Conservation (phyloP, 179 eudicot species). For the Nepenthes alata region DNA sequence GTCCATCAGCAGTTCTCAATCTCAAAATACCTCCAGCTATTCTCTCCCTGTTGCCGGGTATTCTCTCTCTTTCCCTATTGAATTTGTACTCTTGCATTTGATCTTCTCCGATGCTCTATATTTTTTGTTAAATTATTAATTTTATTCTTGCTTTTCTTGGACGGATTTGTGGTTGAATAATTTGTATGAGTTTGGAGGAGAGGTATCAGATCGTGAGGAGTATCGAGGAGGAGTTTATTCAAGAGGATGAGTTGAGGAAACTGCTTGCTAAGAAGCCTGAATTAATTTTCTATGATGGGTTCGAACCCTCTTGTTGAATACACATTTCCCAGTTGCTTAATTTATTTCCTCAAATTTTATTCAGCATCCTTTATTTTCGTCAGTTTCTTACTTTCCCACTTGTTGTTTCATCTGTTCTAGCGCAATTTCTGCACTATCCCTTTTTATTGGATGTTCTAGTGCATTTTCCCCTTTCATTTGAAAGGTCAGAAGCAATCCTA, state of each 20-base stretch:
- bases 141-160: neutral
- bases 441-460: too few species aligned
- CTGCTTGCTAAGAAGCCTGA: conserved; percentile 50
- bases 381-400: too few species aligned
- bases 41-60: neutral
- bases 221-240: conserved; percentile 81
- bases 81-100: too few species aligned
- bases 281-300: conserved; percentile 80
- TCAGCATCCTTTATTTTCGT: too few species aligned
- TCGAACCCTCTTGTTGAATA: conserved; percentile 89
- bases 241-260: conserved; percentile 58
- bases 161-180: neutral
- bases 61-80: too few species aligned
- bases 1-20: neutral
- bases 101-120: too few species aligned
- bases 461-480: too few species aligned
- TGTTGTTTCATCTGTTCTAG: too few species aligned
- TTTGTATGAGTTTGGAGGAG: conserved; percentile 51
- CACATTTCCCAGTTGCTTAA: conserved; percentile 66
- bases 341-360: too few species aligned
- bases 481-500: too few species aligned
- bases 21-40: neutral
- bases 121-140: too few species aligned
- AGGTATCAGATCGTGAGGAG: conserved; percentile 49
- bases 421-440: too few species aligned